Conservation (phyloP, 2,329 filamentous ascomycete genomes). For the Pyrenochaeta sp. region DNA sequence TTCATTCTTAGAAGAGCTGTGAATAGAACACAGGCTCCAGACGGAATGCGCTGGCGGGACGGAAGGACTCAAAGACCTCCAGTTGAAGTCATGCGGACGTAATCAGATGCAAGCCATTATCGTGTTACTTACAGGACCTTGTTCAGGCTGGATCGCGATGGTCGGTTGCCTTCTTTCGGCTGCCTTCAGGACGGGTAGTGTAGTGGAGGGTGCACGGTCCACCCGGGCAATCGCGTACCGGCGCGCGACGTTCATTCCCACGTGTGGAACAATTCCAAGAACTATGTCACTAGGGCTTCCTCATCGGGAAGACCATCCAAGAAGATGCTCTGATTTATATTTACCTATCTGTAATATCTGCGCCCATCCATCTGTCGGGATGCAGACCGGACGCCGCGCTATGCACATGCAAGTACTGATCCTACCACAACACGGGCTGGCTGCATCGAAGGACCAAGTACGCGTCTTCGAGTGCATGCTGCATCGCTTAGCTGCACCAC, state of each 20-base stretch:
- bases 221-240: not conserved
- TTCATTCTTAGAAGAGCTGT: not conserved
- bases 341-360: not conserved
- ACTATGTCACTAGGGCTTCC: not conserved
- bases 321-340: not conserved
- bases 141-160: slow-evolving; percentile 3
- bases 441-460: slow-evolving; percentile 13
- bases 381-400: slow-evolving; percentile 8
- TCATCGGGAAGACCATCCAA: not conserved
- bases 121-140: not conserved
- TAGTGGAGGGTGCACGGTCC: slow-evolving; percentile 7
- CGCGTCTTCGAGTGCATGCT: slow-evolving; percentile 19
- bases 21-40: not conserved
- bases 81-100: not conserved
- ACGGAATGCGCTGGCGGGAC: slow-evolving; percentile 1
- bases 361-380: not conserved
- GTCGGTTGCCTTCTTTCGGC: slow-evolving; percentile 16
- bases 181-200: slow-evolving; percentile 1
- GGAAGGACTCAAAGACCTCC: slow-evolving; percentile 5
- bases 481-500: slow-evolving; percentile 15
- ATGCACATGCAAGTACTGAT: slow-evolving; percentile 9
- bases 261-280: too few species aligned
- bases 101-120: slow-evolving; percentile 2
- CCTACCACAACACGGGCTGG: slow-evolving; percentile 8
- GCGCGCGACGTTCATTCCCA: too few species aligned